Base-by-base conservation (phyloP, 768 basidiomycete species). In the Botryobasidium botryosum region DNA sequence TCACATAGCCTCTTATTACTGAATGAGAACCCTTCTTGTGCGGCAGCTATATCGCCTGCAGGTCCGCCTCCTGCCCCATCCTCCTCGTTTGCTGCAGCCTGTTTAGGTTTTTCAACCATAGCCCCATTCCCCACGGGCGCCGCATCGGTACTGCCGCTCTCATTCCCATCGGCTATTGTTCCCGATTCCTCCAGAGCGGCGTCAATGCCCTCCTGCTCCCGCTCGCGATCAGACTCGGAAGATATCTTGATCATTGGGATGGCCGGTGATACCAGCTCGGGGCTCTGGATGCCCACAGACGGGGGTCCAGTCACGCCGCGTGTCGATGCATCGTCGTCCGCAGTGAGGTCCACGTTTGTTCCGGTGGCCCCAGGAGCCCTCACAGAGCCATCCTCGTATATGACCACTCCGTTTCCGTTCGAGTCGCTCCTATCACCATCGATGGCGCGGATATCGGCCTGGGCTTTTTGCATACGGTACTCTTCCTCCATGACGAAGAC, bases 401-500 rank as follows among this genome's bases (percentile, higher is more conserved):
- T 72, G 28, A 78, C 68, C 4, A 49, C 57, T 4, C 52, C 55
- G 10, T 65, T 64, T n/a, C 52, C 55, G 26, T 53, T 48, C 40
- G 56, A 49, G 17, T 36, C 52, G n/a, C 50, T 58, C 40, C 65
- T 58, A 39, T 68, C 65, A 40, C 46, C 28, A 1, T 38, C 21
- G 21, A 47, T 38, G 12, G 49, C 25, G 10, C 37, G 37, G 24
- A 27, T 21, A 15, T 32, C 52, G 2, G 59, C 64, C 4, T 82
- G 74, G 2, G 82, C 79, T 58, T 96, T 96, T 65, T 96, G 92
- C 77, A 85, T 82, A 29, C 94, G 73, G 59, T 99, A 99, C 59
- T 99, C 94, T 59, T 99, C 92, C 59, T 97, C 94, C 94, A 99
- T 99, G 32, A 99, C 94, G 61, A 99, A 97, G 12, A 99, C 94